Base-by-base conservation (phyloP, 139 green algal genomes). In the Cymbomonas tetramitiformis region DNA sequence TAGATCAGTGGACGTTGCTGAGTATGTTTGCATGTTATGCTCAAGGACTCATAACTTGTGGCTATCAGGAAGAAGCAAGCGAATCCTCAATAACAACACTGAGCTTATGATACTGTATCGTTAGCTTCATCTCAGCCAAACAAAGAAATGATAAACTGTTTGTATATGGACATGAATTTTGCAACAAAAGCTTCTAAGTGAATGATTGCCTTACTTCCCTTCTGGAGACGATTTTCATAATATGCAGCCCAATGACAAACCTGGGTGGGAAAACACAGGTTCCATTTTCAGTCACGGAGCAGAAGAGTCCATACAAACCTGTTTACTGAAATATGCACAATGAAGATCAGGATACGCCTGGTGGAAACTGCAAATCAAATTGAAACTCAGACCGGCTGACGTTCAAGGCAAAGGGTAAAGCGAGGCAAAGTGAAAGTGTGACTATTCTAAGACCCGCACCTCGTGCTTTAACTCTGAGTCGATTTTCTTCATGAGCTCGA, bases 111-210 rank as follows among this genome's bases (percentile, higher is more conserved):
- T 44, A 44, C 15, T 44, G 36, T 19, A 44, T 44, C n/a, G n/a
- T n/a, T n/a, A n/a, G n/a, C n/a, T n/a, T n/a, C 23, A n/a, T 55
- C 10, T 55, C 10, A 36, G 28, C 47, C 36, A 21, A 60, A 60
- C 15, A 38, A 25, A 25, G 52, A 15, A 12, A 60, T 40, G 2
- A 60, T n/a, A 10, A 51, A 29, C 33, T 25, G 38, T 66, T 96
- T 96, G 71, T 95, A 95, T 1, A 77, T 63, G 26, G 60, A 72
- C 90, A 98, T 96, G 67, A 93, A 85, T 54, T 79, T 86, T 6
- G 90, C 90, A 19, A 93, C 78, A 64, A 96, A 98, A 1, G 90
- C 90, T 71, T 98, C 90, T 25, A 98, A 36, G 70, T 98, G 90
- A 51, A 95, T 93, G 56, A 98, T 95, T 21, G 87, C 64, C 65